These are phyloP conservation scores for Lobosporangium transversale DNA, from an alignment of 192 early-diverging fungal species.

Conservation along the genomic window DNA sequence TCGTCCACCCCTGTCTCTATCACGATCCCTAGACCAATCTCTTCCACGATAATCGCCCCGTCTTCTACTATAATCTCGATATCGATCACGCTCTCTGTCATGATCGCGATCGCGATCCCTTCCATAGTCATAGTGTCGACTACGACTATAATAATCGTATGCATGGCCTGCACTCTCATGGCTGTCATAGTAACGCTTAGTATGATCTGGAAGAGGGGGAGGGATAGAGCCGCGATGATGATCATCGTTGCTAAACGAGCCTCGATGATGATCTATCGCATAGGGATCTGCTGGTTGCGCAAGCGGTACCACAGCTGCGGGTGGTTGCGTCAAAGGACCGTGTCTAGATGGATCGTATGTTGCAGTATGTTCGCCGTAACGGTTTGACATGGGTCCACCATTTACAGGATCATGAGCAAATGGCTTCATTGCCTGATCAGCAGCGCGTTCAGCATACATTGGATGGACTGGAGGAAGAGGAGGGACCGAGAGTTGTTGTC, in stretches of 20 bases:
- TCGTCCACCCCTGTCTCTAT: slow-evolving; percentile 22
- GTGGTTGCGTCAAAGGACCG: slow-evolving; percentile 7
- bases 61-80: slow-evolving; percentile 33
- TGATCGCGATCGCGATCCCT: slow-evolving; percentile 36
- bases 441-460: not conserved
- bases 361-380: slow-evolving; percentile 1
- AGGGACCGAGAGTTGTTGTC: slow-evolving; percentile 10
- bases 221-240: slow-evolving; percentile 4
- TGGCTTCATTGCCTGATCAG: not conserved
- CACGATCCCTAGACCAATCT: slow-evolving; percentile 44
- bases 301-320: not conserved
- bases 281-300: slow-evolving; percentile 6
- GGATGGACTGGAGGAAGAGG: slow-evolving; percentile 11
- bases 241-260: slow-evolving; percentile 8
- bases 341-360: slow-evolving; percentile 6
- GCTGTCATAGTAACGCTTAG: slow-evolving; percentile 19
- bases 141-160: slow-evolving; percentile 32
- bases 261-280: slow-evolving; percentile 8
- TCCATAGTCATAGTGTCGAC: slow-evolving; percentile 31
- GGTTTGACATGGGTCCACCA: not conserved
- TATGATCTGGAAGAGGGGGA: not conserved
- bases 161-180: slow-evolving; percentile 11
- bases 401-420: slow-evolving; percentile 3
- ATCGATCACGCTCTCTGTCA: slow-evolving; percentile 27
- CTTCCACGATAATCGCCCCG: slow-evolving; percentile 30